These are phyloP conservation scores for Akanthomyces lecanii DNA, from an alignment of 2,329 filamentous ascomycete species.

Conservation along the genomic window DNA sequence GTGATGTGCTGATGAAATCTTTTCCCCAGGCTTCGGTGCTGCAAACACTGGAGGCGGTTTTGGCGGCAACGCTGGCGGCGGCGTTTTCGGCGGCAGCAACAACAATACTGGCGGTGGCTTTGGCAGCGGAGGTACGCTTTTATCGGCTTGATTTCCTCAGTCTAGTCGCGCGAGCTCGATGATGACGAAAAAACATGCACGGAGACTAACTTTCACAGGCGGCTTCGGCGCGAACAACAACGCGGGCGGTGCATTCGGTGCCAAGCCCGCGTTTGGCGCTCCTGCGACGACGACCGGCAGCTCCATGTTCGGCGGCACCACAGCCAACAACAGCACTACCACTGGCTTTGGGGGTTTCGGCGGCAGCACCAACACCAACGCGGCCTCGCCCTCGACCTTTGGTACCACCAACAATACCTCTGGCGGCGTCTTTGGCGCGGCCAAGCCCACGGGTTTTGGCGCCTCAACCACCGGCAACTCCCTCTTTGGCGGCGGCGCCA, in stretches of 20 bases:
- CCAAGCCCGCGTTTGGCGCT: slow-evolving; percentile 51
- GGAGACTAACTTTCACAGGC: slow-evolving; percentile 22
- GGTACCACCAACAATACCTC: slow-evolving; percentile 31
- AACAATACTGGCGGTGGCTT: slow-evolving; percentile 32
- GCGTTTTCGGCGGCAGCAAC: slow-evolving; percentile 39
- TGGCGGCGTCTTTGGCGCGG: slow-evolving; percentile 51
- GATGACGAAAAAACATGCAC: slow-evolving; percentile 11
- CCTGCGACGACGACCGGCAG: slow-evolving; percentile 35
- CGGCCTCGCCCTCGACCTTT: slow-evolving; percentile 35
- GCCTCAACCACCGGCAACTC: slow-evolving; percentile 35
- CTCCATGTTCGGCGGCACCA: slow-evolving; percentile 43
- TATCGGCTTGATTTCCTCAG: background rate
- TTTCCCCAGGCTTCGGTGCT: slow-evolving; percentile 30
- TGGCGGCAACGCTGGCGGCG: slow-evolving; percentile 20
- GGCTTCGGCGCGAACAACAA: slow-evolving; percentile 33
- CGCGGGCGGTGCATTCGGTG: slow-evolving; percentile 32
- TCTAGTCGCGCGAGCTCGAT: background rate
- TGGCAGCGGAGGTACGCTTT: slow-evolving; percentile 32
- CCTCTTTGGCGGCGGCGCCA: slow-evolving; percentile 43
- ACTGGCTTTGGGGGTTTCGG: slow-evolving; percentile 41
- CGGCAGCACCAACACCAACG: slow-evolving; percentile 30
- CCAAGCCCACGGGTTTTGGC: slow-evolving; percentile 48
- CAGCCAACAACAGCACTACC: slow-evolving; percentile 33
- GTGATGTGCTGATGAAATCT: slow-evolving; percentile 22
- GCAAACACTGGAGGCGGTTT: background rate